Percentiles rank a stretch among this genome's conserved stretches.
phyloP scores from a whole-genome alignment of 1,284 basidiomycete genomes.

The Malassezia cuniculi region DNA sequence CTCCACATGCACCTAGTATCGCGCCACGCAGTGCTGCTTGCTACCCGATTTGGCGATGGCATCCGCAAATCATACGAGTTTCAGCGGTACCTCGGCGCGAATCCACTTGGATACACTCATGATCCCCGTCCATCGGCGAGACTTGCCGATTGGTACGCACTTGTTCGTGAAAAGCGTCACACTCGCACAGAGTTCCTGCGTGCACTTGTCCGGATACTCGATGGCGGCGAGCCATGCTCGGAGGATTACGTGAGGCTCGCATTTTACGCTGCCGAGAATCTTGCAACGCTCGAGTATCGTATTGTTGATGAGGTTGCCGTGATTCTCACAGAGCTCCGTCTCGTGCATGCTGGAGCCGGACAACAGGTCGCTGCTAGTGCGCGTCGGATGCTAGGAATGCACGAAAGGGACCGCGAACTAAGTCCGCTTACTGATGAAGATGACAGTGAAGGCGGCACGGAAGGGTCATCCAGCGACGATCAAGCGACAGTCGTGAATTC shows the following conservation, averaged over 20 bases:
- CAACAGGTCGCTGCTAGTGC: conserved; percentile 53
- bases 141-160: conserved; percentile 59
- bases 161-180: conserved; percentile 75
- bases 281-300: conserved; percentile 81
- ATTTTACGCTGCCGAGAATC: conserved; percentile 86
- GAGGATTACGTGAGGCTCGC: conserved; percentile 52
- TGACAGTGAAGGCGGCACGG: not conserved
- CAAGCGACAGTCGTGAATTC: not conserved
- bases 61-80: conserved; percentile 70
- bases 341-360: conserved; percentile 68
- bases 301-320: conserved; percentile 80
- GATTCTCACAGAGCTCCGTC: conserved; percentile 67
- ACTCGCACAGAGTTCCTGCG: conserved; percentile 74
- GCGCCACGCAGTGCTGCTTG: conserved; percentile 80
- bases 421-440: conserved; percentile 17
- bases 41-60: conserved; percentile 67
- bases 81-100: conserved; percentile 50
- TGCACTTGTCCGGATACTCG: conserved; percentile 60
- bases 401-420: conserved; percentile 9
- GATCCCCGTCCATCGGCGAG: conserved; percentile 12
- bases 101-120: conserved; percentile 16
- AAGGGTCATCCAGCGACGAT: not conserved
- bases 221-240: conserved; percentile 16
- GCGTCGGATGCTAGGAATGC: conserved; percentile 21
- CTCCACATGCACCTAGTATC: conserved; percentile 69